Evolutionary conservation across 1,284 basidiomycete genomes (phyloP).

Genomic region (Coniophora puteana): DNA sequence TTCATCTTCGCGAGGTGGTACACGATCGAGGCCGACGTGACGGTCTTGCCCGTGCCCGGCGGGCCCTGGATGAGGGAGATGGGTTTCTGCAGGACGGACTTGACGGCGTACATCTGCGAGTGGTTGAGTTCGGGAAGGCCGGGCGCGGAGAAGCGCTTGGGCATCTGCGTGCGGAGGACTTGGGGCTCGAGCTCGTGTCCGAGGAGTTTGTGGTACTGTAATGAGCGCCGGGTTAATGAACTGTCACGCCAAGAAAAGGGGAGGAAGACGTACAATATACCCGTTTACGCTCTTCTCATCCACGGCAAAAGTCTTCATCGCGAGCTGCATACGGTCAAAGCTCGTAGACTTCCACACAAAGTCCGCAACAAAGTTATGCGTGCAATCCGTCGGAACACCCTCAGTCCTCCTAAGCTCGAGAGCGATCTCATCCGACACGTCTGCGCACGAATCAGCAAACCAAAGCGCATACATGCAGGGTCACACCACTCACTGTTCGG

Average conservation of each 20-base stretch:
- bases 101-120: slow-evolving; percentile 99
- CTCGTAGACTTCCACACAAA: slow-evolving; percentile 99
- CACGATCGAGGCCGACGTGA: slow-evolving; percentile 99
- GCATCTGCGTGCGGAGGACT: slow-evolving; percentile 89
- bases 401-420: slow-evolving; percentile 89
- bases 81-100: slow-evolving; percentile 98
- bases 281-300: slow-evolving; percentile 99
- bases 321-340: slow-evolving; percentile 98
- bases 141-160: slow-evolving; percentile 94
- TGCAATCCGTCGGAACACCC: slow-evolving; percentile 93
- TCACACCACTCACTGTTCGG: slow-evolving; percentile 80
- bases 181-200: slow-evolving; percentile 96
- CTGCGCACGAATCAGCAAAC: slow-evolving; percentile 38
- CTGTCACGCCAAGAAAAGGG: slow-evolving; percentile 1
- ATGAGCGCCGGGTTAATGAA: slow-evolving; percentile 11
- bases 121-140: slow-evolving; percentile 98
- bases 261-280: slow-evolving; percentile 68
- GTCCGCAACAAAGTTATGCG: slow-evolving; percentile 93
- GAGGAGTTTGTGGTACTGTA: slow-evolving; percentile 93
- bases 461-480: slow-evolving; percentile 1
- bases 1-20: slow-evolving; percentile 99
- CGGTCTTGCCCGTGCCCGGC: slow-evolving; percentile 98
- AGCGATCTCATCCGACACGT: slow-evolving; percentile 97
- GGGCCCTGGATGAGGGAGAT: slow-evolving; percentile 97
- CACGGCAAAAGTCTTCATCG: slow-evolving; percentile 99